Evolutionary conservation across 441 rosid genomes (phyloP).

Genomic region (Pelargonium citronellum): DNA sequence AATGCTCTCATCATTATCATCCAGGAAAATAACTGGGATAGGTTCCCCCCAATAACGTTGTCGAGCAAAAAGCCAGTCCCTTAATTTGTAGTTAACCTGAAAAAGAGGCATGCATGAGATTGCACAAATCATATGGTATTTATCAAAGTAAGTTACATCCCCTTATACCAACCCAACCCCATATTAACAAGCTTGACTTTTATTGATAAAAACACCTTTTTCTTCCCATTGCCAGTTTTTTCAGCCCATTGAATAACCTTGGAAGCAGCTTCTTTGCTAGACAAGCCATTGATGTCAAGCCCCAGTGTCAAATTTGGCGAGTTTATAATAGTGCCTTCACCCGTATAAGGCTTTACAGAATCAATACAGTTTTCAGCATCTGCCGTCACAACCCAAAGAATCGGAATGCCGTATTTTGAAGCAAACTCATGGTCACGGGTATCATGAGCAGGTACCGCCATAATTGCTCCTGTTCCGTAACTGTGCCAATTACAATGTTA

Average conservation of each 20-base stretch:
- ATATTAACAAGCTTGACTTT: conserved; percentile 9
- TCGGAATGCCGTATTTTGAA: conserved; percentile 57
- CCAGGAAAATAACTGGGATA: conserved; percentile 72
- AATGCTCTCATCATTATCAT: conserved; percentile 57
- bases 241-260: conserved; percentile 81
- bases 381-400: conserved; percentile 59
- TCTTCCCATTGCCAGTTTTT: conserved; percentile 69
- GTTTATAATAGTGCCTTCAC: conserved; percentile 55
- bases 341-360: conserved; percentile 47
- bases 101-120: conserved; percentile 21
- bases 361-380: conserved; percentile 38
- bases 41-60: conserved; percentile 99
- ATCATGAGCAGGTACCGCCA: conserved; percentile 98
- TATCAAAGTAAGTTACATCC: conserved; percentile 7
- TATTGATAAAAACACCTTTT: conserved; percentile 47
- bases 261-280: conserved; percentile 58
- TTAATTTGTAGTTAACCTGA: conserved; percentile 85
- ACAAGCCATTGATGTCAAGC: conserved; percentile 75
- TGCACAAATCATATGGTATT: neutral
- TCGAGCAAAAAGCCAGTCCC: conserved; percentile 99
- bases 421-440: conserved; percentile 85
- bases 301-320: conserved; percentile 55
- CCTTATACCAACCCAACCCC: neutral
- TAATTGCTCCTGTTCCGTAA: conserved; percentile 96
- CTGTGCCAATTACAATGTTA: conserved; percentile 36